These are phyloP conservation scores for Setaria viridis DNA, from an alignment of 202 grass and related monocot species.

Conservation along the genomic window DNA sequence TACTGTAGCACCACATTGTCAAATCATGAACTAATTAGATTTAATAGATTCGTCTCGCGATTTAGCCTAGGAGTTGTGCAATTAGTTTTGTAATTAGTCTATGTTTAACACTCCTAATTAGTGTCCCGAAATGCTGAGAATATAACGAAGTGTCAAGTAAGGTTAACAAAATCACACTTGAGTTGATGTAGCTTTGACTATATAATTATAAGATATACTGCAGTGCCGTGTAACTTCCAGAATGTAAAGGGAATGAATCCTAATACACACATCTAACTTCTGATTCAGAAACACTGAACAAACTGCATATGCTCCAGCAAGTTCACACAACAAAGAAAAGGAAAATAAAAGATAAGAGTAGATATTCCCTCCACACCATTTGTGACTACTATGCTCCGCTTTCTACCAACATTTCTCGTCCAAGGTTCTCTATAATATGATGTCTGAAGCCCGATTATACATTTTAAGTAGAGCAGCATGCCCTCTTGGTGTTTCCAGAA, in stretches of 20 bases:
- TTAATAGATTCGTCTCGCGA: too few species aligned
- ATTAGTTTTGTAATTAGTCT: too few species aligned
- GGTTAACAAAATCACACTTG: not conserved
- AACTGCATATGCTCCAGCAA: slow-evolving; percentile 29
- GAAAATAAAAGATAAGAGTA: slow-evolving; percentile 19
- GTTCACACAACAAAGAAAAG: slow-evolving; percentile 12
- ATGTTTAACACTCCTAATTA: not conserved
- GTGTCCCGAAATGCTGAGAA: not conserved
- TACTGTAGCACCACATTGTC: too few species aligned
- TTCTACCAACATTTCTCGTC: slow-evolving; percentile 22
- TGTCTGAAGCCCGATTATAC: not conserved
- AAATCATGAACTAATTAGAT: too few species aligned
- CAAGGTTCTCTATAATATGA: slow-evolving; percentile 49
- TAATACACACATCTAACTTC: slow-evolving; percentile 53
- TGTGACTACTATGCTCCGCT: slow-evolving; percentile 28
- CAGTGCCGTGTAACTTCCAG: slow-evolving; percentile 36
- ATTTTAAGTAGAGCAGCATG: slow-evolving; percentile 72
- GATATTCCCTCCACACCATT: slow-evolving; percentile 21
- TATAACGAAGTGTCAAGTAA: not conserved
- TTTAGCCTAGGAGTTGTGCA: too few species aligned
- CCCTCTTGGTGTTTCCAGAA: slow-evolving; percentile 48
- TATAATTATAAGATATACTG: slow-evolving; percentile 45
- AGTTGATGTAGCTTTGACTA: slow-evolving; percentile 14
- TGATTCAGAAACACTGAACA: slow-evolving; percentile 45
- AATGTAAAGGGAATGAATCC: slow-evolving; percentile 40